These are phyloP conservation scores for Pinus tabuliformis DNA, from an alignment of 75 land plant genomes.

Conservation along the genomic window DNA sequence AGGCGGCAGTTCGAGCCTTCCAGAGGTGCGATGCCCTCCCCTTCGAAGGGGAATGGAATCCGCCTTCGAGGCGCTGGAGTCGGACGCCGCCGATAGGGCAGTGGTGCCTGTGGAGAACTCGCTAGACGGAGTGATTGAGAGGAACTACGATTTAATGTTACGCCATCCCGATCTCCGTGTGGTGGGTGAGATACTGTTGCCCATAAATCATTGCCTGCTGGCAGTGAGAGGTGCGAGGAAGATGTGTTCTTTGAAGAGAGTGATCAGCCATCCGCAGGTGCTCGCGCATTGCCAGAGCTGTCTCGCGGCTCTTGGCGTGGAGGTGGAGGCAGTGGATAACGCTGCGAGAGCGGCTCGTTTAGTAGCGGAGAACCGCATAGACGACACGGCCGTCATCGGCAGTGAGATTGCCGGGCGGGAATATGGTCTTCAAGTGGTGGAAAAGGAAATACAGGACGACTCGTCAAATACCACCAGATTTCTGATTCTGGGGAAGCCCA, in stretches of 20 bases:
- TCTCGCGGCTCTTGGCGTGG: constrained; percentile 43
- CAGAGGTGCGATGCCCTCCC: constrained; percentile 69
- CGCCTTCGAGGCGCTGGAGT: constrained; percentile 73
- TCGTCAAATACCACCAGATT: constrained; percentile 22
- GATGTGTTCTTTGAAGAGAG: constrained; percentile 42
- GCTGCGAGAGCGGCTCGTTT: constrained; percentile 50
- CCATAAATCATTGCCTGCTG: constrained; percentile 71
- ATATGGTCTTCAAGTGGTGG: constrained; percentile 25
- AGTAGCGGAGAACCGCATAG: constrained; percentile 15
- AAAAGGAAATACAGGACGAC: constrained; percentile 24
- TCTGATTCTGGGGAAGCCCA: constrained; percentile 11
- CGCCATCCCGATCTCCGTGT: constrained; percentile 61
- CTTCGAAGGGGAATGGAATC: constrained; percentile 64
- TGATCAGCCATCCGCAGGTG: constrained; percentile 69
- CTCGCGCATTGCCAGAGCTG: constrained; percentile 64
- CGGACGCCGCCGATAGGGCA: constrained; percentile 66
- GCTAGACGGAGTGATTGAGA: constrained; percentile 63
- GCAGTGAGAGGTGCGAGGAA: constrained; percentile 61
- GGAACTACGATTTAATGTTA: constrained; percentile 78
- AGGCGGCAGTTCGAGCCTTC: constrained; percentile 68
- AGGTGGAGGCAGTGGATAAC: constrained; percentile 65
- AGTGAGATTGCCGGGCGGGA: constrained; percentile 27
- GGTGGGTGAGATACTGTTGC: constrained; percentile 69
- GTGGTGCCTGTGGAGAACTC: constrained; percentile 77
- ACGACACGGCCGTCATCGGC: constrained; percentile 37